phyloP scores from a whole-genome alignment of 345 rosid species.

The Lenwebbia sp. region DNA sequence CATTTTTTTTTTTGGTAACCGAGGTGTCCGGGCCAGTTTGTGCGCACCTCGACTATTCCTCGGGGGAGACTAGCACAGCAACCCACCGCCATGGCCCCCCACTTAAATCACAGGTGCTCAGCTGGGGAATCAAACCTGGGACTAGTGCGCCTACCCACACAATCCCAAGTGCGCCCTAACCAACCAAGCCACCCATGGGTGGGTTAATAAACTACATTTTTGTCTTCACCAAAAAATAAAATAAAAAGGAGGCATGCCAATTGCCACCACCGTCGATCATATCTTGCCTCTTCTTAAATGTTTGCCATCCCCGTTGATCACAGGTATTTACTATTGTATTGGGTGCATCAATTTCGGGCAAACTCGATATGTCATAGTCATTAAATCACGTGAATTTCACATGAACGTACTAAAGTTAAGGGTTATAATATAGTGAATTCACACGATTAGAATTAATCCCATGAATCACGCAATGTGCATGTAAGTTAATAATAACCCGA shows the following conservation, averaged over 20 bases:
- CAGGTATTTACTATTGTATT: neutral
- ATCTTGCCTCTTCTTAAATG: too few relatives aligned
- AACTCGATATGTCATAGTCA: neutral
- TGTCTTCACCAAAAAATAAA: too few relatives aligned
- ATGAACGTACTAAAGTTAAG: neutral
- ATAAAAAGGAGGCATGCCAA: too few relatives aligned
- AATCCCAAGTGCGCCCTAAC: too few relatives aligned
- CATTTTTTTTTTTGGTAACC: neutral
- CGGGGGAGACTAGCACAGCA: too few relatives aligned
- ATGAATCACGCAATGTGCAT: neutral
- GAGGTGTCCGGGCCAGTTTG: too few relatives aligned
- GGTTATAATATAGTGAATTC: neutral
- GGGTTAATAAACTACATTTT: neutral
- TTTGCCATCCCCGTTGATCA: neutral
- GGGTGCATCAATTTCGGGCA: neutral
- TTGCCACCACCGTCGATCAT: neutral
- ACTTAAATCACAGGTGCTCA: too few relatives aligned
- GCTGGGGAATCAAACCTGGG: too few relatives aligned
- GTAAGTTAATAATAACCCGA: rapidly evolving
- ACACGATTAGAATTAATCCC: neutral
- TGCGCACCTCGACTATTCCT: too few relatives aligned
- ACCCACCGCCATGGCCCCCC: too few relatives aligned
- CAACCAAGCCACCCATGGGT: too few relatives aligned
- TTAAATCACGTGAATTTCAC: neutral
- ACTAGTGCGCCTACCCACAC: too few relatives aligned